Percentiles rank a stretch among this genome's conserved stretches.
These are phyloP conservation scores for Clavariopsis aquatica DNA, from an alignment of 495 filamentous ascomycete species.

Conservation along the genomic window DNA sequence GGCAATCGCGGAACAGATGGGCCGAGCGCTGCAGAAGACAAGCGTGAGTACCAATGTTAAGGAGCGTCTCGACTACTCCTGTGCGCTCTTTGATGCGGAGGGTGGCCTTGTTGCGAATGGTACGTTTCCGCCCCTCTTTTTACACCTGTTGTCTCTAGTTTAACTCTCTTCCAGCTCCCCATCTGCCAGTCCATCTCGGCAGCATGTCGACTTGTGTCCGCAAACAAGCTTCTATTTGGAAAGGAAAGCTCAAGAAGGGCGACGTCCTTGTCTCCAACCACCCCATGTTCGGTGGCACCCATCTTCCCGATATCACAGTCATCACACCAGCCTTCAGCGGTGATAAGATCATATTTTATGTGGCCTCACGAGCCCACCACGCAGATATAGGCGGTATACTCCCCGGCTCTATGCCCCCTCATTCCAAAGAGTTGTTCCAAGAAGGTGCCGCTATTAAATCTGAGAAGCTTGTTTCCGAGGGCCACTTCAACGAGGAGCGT, in stretches of 20 bases:
- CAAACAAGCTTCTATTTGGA: conserved; percentile 92
- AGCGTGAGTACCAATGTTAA: conserved; percentile 98
- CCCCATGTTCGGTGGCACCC: conserved; percentile 87
- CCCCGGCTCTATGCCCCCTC: conserved; percentile 94
- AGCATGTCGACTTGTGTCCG: conserved; percentile 94
- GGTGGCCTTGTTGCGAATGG: conserved; percentile 91
- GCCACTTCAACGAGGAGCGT: conserved; percentile 83
- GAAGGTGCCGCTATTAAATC: conserved; percentile 93
- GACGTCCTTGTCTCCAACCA: conserved; percentile 97
- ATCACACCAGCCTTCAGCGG: conserved; percentile 89
- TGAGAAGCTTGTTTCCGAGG: conserved; percentile 90
- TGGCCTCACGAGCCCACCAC: conserved; percentile 92
- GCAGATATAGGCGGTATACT: conserved; percentile 97
- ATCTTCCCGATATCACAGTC: conserved; percentile 91
- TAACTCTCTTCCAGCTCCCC: conserved; percentile 59
- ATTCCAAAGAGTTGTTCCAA: conserved; percentile 89
- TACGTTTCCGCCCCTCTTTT: conserved; percentile 27
- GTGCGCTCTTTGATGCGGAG: conserved; percentile 88
- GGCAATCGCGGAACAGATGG: conserved; percentile 99
- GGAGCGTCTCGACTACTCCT: conserved; percentile 94
- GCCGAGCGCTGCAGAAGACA: conserved; percentile 91
- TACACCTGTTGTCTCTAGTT: not conserved
- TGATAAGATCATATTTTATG: conserved; percentile 92
- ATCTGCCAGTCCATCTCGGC: conserved; percentile 90
- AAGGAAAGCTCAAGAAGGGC: conserved; percentile 80